These are phyloP conservation scores for Lasiosphaeriaceae sp. DNA, from an alignment of 495 filamentous ascomycete genomes.

Conservation along the genomic window DNA sequence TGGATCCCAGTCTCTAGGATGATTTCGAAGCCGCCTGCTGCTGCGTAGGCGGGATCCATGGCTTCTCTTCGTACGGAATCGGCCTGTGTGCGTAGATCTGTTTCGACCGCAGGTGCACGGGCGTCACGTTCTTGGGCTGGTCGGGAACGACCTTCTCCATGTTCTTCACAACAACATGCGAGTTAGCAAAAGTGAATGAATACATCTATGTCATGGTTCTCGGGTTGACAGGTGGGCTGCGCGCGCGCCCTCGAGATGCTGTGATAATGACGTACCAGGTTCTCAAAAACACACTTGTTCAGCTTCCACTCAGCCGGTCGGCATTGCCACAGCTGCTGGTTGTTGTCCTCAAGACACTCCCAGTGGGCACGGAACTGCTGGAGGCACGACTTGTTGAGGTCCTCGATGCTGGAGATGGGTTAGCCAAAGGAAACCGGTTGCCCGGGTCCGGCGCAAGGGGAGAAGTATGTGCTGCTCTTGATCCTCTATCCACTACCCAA, in stretches of 20 bases:
- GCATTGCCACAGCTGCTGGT: conserved; percentile 94
- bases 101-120: conserved; percentile 75
- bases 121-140: conserved; percentile 67
- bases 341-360: conserved; percentile 94
- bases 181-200: too few relatives aligned
- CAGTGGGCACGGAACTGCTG: conserved; percentile 88
- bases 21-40: neutral
- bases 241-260: too few relatives aligned
- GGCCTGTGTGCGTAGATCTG: conserved; percentile 67
- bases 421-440: neutral
- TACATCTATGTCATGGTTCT: too few relatives aligned
- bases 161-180: conserved; percentile 49
- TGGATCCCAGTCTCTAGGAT: neutral
- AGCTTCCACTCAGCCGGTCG: conserved; percentile 71
- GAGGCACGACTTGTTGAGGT: conserved; percentile 94
- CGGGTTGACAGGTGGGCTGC: too few relatives aligned
- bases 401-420: conserved; percentile 63
- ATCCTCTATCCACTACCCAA: too few relatives aligned
- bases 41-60: conserved; percentile 25
- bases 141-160: conserved; percentile 89
- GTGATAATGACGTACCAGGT: conserved; percentile 62
- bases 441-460: too few relatives aligned
- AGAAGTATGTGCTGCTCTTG: too few relatives aligned
- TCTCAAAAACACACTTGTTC: conserved; percentile 92
- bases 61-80: conserved; percentile 37